Percentiles rank a stretch among this genome's conserved stretches.
Conservation (phyloP, 2,329 filamentous ascomycete genomes). For the Alternaria consortialis region DNA sequence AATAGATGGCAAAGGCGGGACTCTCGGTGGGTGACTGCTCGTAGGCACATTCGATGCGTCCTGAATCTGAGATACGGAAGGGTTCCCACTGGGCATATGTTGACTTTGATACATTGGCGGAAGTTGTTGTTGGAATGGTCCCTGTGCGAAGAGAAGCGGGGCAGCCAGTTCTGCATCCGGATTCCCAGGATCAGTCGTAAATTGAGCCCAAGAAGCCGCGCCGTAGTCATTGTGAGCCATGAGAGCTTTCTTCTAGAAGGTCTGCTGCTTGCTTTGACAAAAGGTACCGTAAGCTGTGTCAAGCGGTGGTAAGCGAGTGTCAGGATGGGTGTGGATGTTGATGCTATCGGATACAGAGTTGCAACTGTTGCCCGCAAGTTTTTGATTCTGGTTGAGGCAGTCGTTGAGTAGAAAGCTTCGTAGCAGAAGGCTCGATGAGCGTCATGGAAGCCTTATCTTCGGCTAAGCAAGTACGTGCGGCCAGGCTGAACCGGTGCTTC, state of each 20-base stretch:
- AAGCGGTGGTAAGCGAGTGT: constrained; percentile 4
- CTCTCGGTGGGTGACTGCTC: constrained; percentile 18
- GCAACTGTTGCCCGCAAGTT: neutral
- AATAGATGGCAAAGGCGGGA: constrained; percentile 16
- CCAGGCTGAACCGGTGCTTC: constrained; percentile 27
- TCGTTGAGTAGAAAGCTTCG: constrained; percentile 10
- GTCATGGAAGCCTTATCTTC: constrained; percentile 30
- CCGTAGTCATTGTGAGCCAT: constrained; percentile 43
- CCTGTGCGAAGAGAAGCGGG: constrained; percentile 26
- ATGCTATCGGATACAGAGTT: neutral
- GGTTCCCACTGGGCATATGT: constrained; percentile 15
- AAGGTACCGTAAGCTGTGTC: neutral
- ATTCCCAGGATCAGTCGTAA: constrained; percentile 26
- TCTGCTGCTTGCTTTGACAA: neutral
- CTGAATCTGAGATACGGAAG: constrained; percentile 21
- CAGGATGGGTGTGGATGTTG: neutral
- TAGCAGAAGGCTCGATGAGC: constrained; percentile 17
- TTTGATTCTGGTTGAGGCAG: constrained; percentile 2
- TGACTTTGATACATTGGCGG: constrained; percentile 20
- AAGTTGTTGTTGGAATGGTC: constrained; percentile 25
- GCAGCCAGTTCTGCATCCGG: constrained; percentile 32
- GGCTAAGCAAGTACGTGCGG: constrained; percentile 23
- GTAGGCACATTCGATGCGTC: constrained; percentile 13
- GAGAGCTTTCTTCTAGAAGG: constrained; percentile 9
- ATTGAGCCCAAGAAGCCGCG: constrained; percentile 26